Percentiles rank a stretch among this genome's conserved stretches.
phyloP scores from a whole-genome alignment of 129 eudicot species.

The Helianthus tuberosus region DNA sequence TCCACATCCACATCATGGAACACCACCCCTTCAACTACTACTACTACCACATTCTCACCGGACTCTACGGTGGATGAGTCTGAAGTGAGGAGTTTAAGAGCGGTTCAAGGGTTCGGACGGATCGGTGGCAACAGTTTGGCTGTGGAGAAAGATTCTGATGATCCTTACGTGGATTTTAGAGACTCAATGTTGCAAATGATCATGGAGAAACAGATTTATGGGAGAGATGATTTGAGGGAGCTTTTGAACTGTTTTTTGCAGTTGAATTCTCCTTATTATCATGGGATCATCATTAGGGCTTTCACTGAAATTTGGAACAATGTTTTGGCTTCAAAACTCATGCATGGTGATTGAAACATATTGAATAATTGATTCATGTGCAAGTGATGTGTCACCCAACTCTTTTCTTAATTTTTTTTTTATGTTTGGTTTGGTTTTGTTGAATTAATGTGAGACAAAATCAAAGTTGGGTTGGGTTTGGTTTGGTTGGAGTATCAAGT shows the following conservation, averaged over 20 bases:
- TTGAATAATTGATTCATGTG: neutral
- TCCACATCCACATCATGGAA: constrained; percentile 53
- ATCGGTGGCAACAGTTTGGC: constrained; percentile 81
- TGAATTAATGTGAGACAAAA: neutral
- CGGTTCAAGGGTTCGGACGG: constrained; percentile 80
- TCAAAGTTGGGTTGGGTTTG: neutral
- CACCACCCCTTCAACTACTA: constrained; percentile 43
- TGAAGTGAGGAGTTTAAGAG: constrained; percentile 55
- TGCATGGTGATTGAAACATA: constrained; percentile 33
- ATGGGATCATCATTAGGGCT: constrained; percentile 74
- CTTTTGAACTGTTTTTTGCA: constrained; percentile 84
- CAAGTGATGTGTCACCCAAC: constrained; percentile 12
- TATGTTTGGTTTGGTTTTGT: constrained; percentile 13
- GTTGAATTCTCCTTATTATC: constrained; percentile 74
- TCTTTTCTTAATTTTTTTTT: neutral
- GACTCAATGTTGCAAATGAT: constrained; percentile 90
- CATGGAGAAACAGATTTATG: constrained; percentile 71
- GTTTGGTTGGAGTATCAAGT: neutral
- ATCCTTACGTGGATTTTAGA: constrained; percentile 83
- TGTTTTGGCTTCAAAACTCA: constrained; percentile 45
- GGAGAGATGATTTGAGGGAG: constrained; percentile 60
- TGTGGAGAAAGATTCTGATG: constrained; percentile 91
- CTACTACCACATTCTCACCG: constrained; percentile 40
- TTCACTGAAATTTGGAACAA: constrained; percentile 90
- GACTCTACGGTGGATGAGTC: constrained; percentile 37